A percentile compares a stretch with the other conserved stretches of the same genome.
phyloP scores from a whole-genome alignment of 1,284 basidiomycete genomes.

The Trichosporon sp. region DNA sequence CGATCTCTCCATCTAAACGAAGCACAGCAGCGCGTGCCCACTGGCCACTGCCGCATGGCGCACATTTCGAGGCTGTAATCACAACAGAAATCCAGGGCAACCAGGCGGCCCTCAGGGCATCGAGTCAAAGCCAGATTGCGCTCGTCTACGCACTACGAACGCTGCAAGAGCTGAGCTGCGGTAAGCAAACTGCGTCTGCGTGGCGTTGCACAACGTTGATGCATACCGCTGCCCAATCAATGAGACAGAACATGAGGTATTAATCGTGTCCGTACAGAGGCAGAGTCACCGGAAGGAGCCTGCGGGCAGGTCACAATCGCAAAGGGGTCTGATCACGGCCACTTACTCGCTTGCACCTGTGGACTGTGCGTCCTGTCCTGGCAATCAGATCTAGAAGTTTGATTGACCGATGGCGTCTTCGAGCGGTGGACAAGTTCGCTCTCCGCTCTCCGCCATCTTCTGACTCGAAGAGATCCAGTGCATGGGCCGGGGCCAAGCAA shows the following conservation, averaged over 20 bases:
- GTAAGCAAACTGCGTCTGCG: not conserved
- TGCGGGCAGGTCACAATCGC: not conserved
- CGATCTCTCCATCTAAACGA: not conserved
- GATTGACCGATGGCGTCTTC: constrained; percentile 9
- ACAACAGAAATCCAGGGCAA: not conserved
- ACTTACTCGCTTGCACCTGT: not conserved
- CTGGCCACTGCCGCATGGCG: constrained; percentile 2
- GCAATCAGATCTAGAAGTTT: not conserved
- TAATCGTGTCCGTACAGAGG: not conserved
- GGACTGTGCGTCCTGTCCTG: not conserved
- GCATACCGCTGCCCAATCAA: not conserved
- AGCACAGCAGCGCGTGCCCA: not conserved
- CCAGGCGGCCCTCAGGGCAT: not conserved
- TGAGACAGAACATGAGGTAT: not conserved
- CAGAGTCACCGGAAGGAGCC: not conserved
- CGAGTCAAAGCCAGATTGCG: not conserved
- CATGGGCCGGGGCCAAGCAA: not conserved
- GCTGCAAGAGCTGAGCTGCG: not conserved
- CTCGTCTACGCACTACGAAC: too few relatives aligned
- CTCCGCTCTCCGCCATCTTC: not conserved
- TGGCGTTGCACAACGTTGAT: not conserved
- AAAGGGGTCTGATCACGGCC: not conserved
- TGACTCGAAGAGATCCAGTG: not conserved
- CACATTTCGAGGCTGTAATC: constrained; percentile 4
- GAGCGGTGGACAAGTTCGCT: not conserved